Evolutionary conservation across 2,329 filamentous ascomycete genomes (phyloP).

Genomic region (Microdochium paspali): DNA sequence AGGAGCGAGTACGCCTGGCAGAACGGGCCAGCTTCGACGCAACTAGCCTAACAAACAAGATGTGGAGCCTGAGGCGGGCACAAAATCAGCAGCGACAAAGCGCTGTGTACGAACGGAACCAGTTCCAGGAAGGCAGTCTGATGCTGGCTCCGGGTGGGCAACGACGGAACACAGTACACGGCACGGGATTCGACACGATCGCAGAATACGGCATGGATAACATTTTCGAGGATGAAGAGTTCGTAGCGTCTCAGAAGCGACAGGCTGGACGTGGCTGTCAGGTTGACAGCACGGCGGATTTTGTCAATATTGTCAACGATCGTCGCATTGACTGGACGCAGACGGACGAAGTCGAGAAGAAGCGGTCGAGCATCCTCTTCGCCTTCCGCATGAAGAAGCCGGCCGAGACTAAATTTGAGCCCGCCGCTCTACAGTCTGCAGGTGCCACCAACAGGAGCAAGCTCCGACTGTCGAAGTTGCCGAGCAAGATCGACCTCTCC

Average conservation of each 20-base stretch:
- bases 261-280: background rate
- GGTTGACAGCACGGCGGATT: constrained; percentile 11
- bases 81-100: constrained; percentile 26
- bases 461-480: constrained; percentile 4
- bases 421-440: background rate
- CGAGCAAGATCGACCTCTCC: constrained; percentile 9
- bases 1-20: background rate
- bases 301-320: constrained; percentile 17
- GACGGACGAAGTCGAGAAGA: constrained; percentile 33
- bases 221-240: constrained; percentile 8
- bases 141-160: constrained; percentile 13
- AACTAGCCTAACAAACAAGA: constrained; percentile 15
- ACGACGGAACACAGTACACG: background rate
- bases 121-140: constrained; percentile 29
- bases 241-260: background rate
- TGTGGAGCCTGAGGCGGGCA: constrained; percentile 23
- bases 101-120: constrained; percentile 28
- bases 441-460: background rate
- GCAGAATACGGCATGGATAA: constrained; percentile 1
- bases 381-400: constrained; percentile 2
- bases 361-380: constrained; percentile 7
- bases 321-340: constrained; percentile 50
- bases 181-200: background rate
- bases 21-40: background rate
- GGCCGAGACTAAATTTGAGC: background rate